Base-by-base conservation (phyloP, 2,329 filamentous ascomycete genomes). In the Verticillium longisporum region DNA sequence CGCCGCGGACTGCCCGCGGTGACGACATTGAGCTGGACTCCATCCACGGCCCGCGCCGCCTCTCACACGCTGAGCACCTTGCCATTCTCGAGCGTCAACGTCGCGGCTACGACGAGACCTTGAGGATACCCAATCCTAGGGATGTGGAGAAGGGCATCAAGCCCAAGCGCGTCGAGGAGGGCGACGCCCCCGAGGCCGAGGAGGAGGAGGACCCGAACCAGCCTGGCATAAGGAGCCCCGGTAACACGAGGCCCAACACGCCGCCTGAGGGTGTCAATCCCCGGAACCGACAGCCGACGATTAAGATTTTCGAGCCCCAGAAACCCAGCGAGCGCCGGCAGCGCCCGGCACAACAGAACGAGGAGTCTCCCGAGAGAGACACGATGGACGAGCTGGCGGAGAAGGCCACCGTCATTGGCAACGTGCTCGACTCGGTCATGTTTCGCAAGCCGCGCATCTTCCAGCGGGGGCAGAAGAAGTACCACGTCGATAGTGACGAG, bases 41-140 rank as follows among this genome's bases (percentile, higher is more conserved):
- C n/a, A 1, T 53, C 1, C 45, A 53, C 2, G 45, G n/a, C 10
- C 45, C 11, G 26, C 45, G 45, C 45, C 45, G 45, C 13, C 18
- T 53, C n/a, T 53, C 45, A 5, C 45, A 53, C 55, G 89, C 92
- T 60, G 89, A 93, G 63, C 91, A 96, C 69, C 96, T 97, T 69
- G 90, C 90, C 6, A 95, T 98, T 68, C 73, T 97, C 14, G 45
- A 53, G 45, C 45, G 45, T 10, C 45, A 53, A 21, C 94, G 97
- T 72, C 85, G 92, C 41, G 88, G 91, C 61, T 88, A 90, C 61
- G 88, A 86, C 59, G 87, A 88, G 37, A 86, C 92, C 0, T 77
- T 98, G 54, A 88, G 92, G 50, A 98, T 99, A 68, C 95, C 95
- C 0, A 93, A 93, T 21, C 95, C 95, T 1, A 83, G 93, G 67